Evolutionary conservation across 2,329 filamentous ascomycete genomes (phyloP).

Genomic region (Gyromitra esculenta): DNA sequence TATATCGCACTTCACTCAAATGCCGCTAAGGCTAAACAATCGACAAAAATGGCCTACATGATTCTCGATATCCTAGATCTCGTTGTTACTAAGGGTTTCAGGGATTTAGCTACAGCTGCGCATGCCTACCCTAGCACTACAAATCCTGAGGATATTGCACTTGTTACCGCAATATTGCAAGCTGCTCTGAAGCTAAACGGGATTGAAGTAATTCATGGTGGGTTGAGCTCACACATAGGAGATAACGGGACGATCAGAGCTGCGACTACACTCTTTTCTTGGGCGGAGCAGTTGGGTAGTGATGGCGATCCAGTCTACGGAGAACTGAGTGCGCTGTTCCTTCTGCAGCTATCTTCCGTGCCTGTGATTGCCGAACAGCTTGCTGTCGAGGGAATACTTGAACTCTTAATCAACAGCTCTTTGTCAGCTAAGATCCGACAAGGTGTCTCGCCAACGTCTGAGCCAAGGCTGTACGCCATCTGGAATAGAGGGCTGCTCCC

Average conservation of each 20-base stretch:
- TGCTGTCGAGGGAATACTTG: constrained; percentile 84
- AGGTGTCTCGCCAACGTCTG: constrained; percentile 80
- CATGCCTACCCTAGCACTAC: constrained; percentile 76
- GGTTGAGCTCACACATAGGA: constrained; percentile 73
- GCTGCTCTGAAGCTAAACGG: constrained; percentile 81
- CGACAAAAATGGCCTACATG: constrained; percentile 59
- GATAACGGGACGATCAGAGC: constrained; percentile 77
- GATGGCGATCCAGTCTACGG: constrained; percentile 89
- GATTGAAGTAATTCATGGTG: constrained; percentile 77
- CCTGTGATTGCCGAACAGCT: constrained; percentile 86
- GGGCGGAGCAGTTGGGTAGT: constrained; percentile 83
- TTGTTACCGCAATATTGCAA: constrained; percentile 88
- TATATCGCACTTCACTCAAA: constrained; percentile 77
- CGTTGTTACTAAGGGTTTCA: constrained; percentile 83
- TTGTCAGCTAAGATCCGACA: constrained; percentile 80
- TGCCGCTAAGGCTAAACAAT: constrained; percentile 59
- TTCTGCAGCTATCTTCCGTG: constrained; percentile 85
- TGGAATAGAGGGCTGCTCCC: constrained; percentile 91
- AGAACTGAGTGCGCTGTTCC: constrained; percentile 86
- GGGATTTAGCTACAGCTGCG: constrained; percentile 79
- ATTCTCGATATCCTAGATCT: constrained; percentile 82
- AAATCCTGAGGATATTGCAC: constrained; percentile 80
- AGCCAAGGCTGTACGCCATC: constrained; percentile 82
- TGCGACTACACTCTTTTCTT: constrained; percentile 88
- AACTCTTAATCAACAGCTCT: constrained; percentile 74